Base-by-base conservation (phyloP, 1,284 basidiomycete species). In the Ganoderma lucidum region DNA sequence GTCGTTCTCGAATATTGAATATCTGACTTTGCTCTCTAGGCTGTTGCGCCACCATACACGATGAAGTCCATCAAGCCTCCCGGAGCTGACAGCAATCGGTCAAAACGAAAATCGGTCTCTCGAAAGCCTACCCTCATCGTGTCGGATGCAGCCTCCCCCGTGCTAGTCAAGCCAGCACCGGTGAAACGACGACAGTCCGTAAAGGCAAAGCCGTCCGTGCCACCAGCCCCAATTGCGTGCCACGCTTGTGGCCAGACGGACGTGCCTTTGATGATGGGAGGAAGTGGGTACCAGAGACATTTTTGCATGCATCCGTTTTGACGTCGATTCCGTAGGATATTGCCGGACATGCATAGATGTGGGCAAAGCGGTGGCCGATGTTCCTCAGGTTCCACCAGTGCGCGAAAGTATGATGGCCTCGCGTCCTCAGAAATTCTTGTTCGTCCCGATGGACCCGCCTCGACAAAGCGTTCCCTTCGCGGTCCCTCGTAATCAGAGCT, bases 211-310 rank as follows among this genome's bases (percentile, higher is more conserved):
- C 32, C 81, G 17, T 66, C 77, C 3, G 67, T 78, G 12, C 70
- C 75, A 1, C 69, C 63, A 19, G 39, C 72, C 12, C 76, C 73
- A 39, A 90, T 92, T 37, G 84, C 86, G 37, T 93, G 91, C 71
- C 80, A 84, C 37, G 78, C 85, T 6, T 93, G 91, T 76, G 84
- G 86, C 59, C 84, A 87, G 76, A 86, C 84, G 23, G 89, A 91
- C 74, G 90, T 93, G n/a, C 91, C 91, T 14, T 81, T 93, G 41
- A 86, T 92, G 69, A 82, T 89, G 76, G 90, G 90, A 69, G 91
- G 91, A 53, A 85, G 91, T 93, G 73, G 83, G 91, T 30, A 37
- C 59, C 14, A 3, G 3, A 19, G 4, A n/a, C 1, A 14, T 35
- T 6, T 23, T 28, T 14, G 23, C 30, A 5, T 53, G 4, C 3